Base-by-base conservation (phyloP, 2,329 filamentous ascomycete species). In the Fusarium acutatum region DNA sequence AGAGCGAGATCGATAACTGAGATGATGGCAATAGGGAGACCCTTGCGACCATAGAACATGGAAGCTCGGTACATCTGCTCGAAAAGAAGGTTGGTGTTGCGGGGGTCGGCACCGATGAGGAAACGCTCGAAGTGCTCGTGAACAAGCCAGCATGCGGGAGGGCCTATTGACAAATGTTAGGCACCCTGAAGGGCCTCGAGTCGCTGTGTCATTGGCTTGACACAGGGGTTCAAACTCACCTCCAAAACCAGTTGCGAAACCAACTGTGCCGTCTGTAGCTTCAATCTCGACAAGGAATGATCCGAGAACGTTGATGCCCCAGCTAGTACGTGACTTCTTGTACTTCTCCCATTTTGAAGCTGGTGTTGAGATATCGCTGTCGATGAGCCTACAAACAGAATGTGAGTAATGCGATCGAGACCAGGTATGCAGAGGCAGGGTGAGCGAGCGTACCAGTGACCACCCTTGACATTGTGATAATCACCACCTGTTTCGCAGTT, bases 41-140 rank as follows among this genome's bases (percentile, higher is more conserved):
- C 95, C 83, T 98, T 98, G 75, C 95, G 92, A 70, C 95, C 95
- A 80, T 98, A 98, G 86, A 97, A 98, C 94, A 97, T 97, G 75
- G 94, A 97, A 5, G 89, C 93, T 68, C 95, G 91, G 86, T 97
- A 98, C 95, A 98, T 97, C 82, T 97, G 94, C 86, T 98, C 95
- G 81, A 97, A 98, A 35, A 98, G 86, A 72, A 95, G 89, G 83
- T 97, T 97, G 60, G 94, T 97, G 80, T 98, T 94, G 77, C 95
- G 89, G 17, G 95, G 95, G 81, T 98, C 95, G 77, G 94, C 92
- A 46, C 94, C 95, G 76, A 97, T 88, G 69, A 98, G 85, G 88
- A 98, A 98, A 71, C 95, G 90, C 83, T 96, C 93, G 81, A 98
- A 97, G 84, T 98, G 95, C 83, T 97, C 93, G 79, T 96, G 93